Evolutionary conservation across 2,329 filamentous ascomycete species (phyloP).

Genomic region (Stagonosporopsis cucurbitacearum): DNA sequence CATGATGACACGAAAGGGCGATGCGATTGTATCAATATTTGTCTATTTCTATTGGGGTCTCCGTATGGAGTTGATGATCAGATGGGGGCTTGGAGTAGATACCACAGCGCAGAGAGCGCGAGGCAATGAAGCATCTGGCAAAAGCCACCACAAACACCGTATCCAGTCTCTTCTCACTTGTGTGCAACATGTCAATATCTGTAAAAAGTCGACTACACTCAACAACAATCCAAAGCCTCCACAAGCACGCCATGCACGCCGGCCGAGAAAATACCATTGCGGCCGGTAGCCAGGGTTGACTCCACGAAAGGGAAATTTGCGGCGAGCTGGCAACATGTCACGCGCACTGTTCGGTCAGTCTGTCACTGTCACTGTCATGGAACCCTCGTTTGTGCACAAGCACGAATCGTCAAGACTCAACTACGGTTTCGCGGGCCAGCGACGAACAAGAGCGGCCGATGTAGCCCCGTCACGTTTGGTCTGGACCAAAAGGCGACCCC

Average conservation of each 20-base stretch:
- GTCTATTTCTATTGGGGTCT: slow-evolving; percentile 17
- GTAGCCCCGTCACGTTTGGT: not conserved
- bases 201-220: not conserved
- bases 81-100: slow-evolving; percentile 23
- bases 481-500: not conserved
- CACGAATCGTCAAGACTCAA: slow-evolving; percentile 2
- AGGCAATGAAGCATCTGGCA: slow-evolving; percentile 22
- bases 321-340: slow-evolving; percentile 3
- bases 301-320: slow-evolving; percentile 5
- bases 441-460: slow-evolving; percentile 1
- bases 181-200: not conserved
- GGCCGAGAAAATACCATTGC: slow-evolving; percentile 3
- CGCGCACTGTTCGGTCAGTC: slow-evolving; percentile 6
- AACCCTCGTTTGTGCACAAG: not conserved
- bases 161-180: not conserved
- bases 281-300: slow-evolving; percentile 3
- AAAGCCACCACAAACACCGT: slow-evolving; percentile 11
- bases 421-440: slow-evolving; percentile 10
- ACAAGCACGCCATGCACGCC: slow-evolving; percentile 8
- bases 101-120: slow-evolving; percentile 28
- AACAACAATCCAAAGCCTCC: not conserved
- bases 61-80: slow-evolving; percentile 12
- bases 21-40: slow-evolving; percentile 27
- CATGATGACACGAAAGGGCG: slow-evolving; percentile 25
- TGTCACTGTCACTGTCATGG: slow-evolving; percentile 12